Evolutionary conservation across 2,329 filamentous ascomycete genomes (phyloP), one percentile per base, ranked within the genome.

Genomic region (Coniochaeta prunicola): DNA sequence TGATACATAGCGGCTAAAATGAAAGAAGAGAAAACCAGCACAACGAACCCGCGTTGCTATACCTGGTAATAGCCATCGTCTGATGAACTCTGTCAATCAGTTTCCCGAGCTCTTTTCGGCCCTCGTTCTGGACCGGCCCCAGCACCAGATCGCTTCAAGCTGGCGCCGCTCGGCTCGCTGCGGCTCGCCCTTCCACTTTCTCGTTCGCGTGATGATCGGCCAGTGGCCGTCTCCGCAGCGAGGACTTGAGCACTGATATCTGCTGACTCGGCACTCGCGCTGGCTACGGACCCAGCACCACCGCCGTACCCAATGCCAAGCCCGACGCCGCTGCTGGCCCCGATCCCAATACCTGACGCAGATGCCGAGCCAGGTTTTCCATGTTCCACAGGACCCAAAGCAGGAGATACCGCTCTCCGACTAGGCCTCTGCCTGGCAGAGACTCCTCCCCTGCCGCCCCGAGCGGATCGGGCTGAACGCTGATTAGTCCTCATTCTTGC

Each of bases 401-500:
- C 45, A 17, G 45, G 45, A 26, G 45, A 50, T 12, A 28, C 15
- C 2, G 7, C 21, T 26, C 45, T 50, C 21, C n/a, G 45, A 9
- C 45, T 50, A 1, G 13, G 21, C 2, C 13, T 17, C 10, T 30
- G 4, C 45, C 45, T 15, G 10, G 6, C 30, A 53, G 50, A 26
- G 26, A 8, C 30, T 17, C 28, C 24, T 3, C 10, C n/a, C 10
- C 30, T 36, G 30, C n/a, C 21, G 5, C 53, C 33, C 26, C 50
- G n/a, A 4, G 26, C 1, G 4, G 28, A 3, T n/a, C 30, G 3
- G 21, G 53, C n/a, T 8, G 53, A 55, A 28, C 53, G 53, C 6
- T 17, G 30, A 17, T 26, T 55, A 31, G 60, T 63, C 28, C 70
- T 62, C 61, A 72, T 64, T 17, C 65, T 65, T 10, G 60, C 53